Conservation (phyloP, 176 grass and related monocot species). For the Leersia perrieri region DNA sequence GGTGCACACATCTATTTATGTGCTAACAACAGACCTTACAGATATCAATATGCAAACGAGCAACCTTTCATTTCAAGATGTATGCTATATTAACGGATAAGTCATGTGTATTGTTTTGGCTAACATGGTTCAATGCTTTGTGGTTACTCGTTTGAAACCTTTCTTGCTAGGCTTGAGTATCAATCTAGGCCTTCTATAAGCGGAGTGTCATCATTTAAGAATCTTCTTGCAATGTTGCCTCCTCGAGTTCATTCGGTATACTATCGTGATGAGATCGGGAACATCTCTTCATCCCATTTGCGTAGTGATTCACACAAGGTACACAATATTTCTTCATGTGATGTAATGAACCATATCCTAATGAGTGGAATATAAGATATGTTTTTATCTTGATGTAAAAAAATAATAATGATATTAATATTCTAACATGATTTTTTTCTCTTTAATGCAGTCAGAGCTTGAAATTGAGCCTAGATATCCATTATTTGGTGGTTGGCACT, state of each 20-base stretch:
- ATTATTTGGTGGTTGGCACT: slow-evolving; percentile 96
- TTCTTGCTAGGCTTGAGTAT: slow-evolving; percentile 78
- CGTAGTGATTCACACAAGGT: slow-evolving; percentile 86
- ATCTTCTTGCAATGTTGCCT: slow-evolving; percentile 75
- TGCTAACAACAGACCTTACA: not conserved
- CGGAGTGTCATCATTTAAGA: slow-evolving; percentile 81
- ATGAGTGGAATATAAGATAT: slow-evolving; percentile 7
- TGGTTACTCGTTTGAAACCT: not conserved
- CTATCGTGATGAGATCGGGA: slow-evolving; percentile 98
- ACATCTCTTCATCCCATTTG: slow-evolving; percentile 91
- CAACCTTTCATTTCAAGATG: not conserved
- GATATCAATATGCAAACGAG: not conserved
- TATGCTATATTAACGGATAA: slow-evolving; percentile 20
- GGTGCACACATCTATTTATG: not conserved
- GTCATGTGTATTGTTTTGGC: not conserved
- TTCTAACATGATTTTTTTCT: not conserved
- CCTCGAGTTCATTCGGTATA: slow-evolving; percentile 88
- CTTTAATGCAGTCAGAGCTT: slow-evolving; percentile 70
- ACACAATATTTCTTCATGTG: slow-evolving; percentile 4
- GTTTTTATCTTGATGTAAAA: not conserved
- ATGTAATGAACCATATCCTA: slow-evolving; percentile 26
- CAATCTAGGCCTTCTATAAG: slow-evolving; percentile 77
- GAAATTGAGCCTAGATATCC: slow-evolving; percentile 98
- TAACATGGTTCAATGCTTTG: not conserved
- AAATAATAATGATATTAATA: slow-evolving; percentile 15